Percentiles rank a stretch among this genome's conserved stretches.
Conservation (phyloP, 305 asterid genomes). For the Fraxinus nigra region DNA sequence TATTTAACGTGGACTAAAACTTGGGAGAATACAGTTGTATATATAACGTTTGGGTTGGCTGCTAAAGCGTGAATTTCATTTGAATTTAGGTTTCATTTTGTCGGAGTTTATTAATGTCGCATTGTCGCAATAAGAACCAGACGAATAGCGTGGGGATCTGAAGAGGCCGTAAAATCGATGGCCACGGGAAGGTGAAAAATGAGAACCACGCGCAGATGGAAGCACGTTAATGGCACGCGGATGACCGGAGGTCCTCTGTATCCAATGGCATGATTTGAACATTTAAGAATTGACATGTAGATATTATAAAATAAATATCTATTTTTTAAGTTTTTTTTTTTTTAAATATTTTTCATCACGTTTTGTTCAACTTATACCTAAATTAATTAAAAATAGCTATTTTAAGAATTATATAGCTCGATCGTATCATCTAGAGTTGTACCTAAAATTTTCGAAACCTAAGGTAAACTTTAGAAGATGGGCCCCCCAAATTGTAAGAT, state of each 20-base stretch:
- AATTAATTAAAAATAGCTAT: too few relatives aligned
- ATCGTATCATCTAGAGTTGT: too few relatives aligned
- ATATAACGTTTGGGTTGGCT: constrained; percentile 39
- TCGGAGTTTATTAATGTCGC: constrained; percentile 33
- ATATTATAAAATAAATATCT: neutral
- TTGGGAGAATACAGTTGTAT: constrained; percentile 25
- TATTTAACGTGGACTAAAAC: constrained; percentile 6
- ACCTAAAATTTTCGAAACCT: neutral
- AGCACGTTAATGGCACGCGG: neutral
- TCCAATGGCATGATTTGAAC: neutral
- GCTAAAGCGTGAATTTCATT: constrained; percentile 35
- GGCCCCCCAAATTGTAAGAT: neutral
- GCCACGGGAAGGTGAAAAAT: neutral
- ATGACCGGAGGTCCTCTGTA: neutral
- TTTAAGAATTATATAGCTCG: too few relatives aligned
- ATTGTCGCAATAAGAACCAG: constrained; percentile 19
- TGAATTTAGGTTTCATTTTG: constrained; percentile 57
- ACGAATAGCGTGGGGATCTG: neutral
- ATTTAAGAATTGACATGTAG: neutral
- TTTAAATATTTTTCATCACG: neutral
- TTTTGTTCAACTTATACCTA: too few relatives aligned
- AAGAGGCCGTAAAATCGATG: constrained; percentile 21
- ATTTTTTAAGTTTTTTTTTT: too few relatives aligned
- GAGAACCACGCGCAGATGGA: neutral
- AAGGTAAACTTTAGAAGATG: neutral